These are phyloP conservation scores for Pseudogymnoascus sp. DNA, from an alignment of 2,329 filamentous ascomycete genomes.

Conservation along the genomic window DNA sequence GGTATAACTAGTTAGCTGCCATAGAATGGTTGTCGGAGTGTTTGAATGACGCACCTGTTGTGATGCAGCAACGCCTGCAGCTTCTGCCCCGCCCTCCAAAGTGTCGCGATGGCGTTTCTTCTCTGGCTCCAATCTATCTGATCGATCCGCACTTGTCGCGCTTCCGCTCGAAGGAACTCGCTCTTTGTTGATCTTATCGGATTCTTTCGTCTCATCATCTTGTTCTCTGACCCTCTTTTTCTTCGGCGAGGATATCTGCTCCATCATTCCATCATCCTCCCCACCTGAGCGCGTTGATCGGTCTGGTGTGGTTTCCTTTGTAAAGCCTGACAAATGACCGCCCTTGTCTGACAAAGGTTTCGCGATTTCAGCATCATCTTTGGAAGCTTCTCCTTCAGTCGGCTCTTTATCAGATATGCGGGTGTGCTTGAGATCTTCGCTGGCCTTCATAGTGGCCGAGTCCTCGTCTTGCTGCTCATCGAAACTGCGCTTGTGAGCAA, in stretches of 20 bases:
- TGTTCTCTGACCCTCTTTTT: slow-evolving; percentile 46
- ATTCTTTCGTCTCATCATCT: slow-evolving; percentile 37
- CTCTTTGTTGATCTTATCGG: slow-evolving; percentile 28
- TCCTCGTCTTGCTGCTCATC: slow-evolving; percentile 37
- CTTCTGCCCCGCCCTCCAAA: slow-evolving; percentile 29
- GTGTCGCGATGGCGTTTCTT: slow-evolving; percentile 55
- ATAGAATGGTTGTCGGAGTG: background rate
- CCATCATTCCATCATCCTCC: slow-evolving; percentile 35
- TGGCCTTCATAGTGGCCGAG: slow-evolving; percentile 53
- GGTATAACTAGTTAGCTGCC: background rate
- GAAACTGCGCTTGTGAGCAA: slow-evolving; percentile 8
- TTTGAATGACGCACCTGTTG: background rate
- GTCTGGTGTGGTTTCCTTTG: slow-evolving; percentile 23
- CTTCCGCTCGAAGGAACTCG: slow-evolving; percentile 35
- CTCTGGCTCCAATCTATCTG: slow-evolving; percentile 47
- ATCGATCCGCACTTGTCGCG: slow-evolving; percentile 27
- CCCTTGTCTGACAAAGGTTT: slow-evolving; percentile 24
- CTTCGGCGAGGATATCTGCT: slow-evolving; percentile 51
- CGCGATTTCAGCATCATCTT: slow-evolving; percentile 21
- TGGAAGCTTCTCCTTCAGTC: slow-evolving; percentile 18
- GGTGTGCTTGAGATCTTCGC: slow-evolving; percentile 56
- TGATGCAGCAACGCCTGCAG: slow-evolving; percentile 14
- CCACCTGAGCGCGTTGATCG: slow-evolving; percentile 30
- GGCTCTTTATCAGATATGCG: slow-evolving; percentile 45
- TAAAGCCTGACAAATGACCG: slow-evolving; percentile 20